A percentile compares a stretch with the other conserved stretches of the same genome.
These are phyloP conservation scores for Sporothrix luriei DNA, from an alignment of 2,329 filamentous ascomycete genomes.

Conservation along the genomic window DNA sequence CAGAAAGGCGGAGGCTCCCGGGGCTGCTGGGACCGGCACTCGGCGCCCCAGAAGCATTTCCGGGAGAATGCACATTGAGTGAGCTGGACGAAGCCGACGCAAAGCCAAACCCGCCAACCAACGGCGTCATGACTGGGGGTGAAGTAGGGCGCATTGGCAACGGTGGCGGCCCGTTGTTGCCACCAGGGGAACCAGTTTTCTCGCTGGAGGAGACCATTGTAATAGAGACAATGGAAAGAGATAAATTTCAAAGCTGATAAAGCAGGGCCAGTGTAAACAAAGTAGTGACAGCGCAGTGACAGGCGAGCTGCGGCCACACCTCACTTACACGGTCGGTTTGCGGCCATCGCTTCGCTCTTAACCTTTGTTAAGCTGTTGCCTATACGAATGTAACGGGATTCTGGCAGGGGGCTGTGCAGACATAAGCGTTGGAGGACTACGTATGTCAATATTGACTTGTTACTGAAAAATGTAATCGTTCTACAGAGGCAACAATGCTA, in stretches of 20 bases:
- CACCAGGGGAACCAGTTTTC: background rate
- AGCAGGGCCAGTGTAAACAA: background rate
- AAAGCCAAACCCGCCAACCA: slow-evolving; percentile 12
- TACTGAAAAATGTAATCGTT: background rate
- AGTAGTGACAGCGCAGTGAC: background rate
- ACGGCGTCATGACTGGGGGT: background rate
- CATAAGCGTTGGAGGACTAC: background rate
- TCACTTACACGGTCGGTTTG: slow-evolving; percentile 16
- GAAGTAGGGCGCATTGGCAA: slow-evolving; percentile 13
- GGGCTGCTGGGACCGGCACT: background rate
- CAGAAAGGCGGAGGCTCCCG: slow-evolving; percentile 34
- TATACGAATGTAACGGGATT: background rate
- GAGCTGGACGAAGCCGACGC: slow-evolving; percentile 25
- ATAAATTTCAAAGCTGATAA: background rate
- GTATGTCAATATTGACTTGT: background rate
- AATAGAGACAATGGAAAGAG: background rate
- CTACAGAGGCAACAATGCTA: background rate
- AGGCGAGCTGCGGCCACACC: background rate
- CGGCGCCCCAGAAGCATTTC: background rate
- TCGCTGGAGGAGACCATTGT: slow-evolving; percentile 18
- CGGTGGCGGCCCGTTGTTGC: slow-evolving; percentile 14
- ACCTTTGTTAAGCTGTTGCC: slow-evolving; percentile 21
- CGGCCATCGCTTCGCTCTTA: slow-evolving; percentile 11
- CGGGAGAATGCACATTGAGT: background rate
- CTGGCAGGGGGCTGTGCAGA: background rate